Evolutionary conservation across 805 yeast species (phyloP).

Genomic region (Metschnikowia sp.): DNA sequence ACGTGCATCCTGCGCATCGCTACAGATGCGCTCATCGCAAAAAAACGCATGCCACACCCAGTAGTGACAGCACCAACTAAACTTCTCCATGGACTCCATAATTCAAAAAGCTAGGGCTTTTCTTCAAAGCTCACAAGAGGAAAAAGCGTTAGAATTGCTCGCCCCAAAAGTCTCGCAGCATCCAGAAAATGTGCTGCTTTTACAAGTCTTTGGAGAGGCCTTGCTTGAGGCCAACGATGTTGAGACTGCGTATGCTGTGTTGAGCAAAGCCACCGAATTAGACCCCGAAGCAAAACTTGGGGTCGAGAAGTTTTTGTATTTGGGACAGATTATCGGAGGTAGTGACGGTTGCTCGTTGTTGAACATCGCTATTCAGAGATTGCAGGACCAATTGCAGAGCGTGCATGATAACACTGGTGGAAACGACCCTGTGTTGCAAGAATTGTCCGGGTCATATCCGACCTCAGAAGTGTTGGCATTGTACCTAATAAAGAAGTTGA

Average conservation of each 20-base stretch:
- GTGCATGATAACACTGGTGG: constrained; percentile 23
- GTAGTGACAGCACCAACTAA: neutral
- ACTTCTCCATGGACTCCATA: constrained; percentile 13
- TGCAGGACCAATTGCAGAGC: constrained; percentile 36
- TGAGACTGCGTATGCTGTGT: constrained; percentile 67
- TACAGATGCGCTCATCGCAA: constrained; percentile 13
- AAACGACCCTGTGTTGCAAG: constrained; percentile 23
- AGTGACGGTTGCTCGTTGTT: constrained; percentile 61
- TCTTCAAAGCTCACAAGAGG: constrained; percentile 48
- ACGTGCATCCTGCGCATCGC: too few species aligned
- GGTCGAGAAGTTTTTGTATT: constrained; percentile 79
- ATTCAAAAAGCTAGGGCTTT: constrained; percentile 41
- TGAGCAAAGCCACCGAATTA: constrained; percentile 57
- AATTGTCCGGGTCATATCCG: constrained; percentile 24
- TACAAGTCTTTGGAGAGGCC: constrained; percentile 70
- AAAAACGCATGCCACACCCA: constrained; percentile 1
- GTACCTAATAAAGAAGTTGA: constrained; percentile 54
- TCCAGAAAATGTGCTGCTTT: constrained; percentile 41
- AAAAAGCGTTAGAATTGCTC: constrained; percentile 49
- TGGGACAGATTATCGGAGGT: constrained; percentile 92
- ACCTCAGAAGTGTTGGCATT: constrained; percentile 21
- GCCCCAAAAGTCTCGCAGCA: constrained; percentile 31
- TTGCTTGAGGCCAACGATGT: constrained; percentile 77
- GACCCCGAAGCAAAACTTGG: constrained; percentile 68
- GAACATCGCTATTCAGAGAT: constrained; percentile 57